Percentiles rank a stretch among this genome's conserved stretches.
phyloP scores from a whole-genome alignment of 2,329 filamentous ascomycete species.

The Aspergillus sp. region DNA sequence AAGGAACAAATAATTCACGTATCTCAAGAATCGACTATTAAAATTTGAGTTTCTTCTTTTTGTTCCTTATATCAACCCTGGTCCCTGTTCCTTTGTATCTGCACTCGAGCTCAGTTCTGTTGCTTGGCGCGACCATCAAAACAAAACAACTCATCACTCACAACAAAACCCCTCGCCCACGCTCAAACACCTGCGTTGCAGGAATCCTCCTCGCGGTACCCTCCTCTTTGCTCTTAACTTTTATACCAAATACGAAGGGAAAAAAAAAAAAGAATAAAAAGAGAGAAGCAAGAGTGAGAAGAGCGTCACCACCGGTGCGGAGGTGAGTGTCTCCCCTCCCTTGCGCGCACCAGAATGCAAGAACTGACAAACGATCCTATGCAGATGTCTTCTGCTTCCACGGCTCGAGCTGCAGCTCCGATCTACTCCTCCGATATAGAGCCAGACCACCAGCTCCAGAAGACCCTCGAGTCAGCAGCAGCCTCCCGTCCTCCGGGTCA shows the following conservation, averaged over 20 bases:
- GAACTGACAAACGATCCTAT: neutral
- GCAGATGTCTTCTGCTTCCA: conserved; percentile 11
- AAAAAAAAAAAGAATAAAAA: neutral
- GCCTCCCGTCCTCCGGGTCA: conserved; percentile 1
- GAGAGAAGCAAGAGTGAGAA: neutral
- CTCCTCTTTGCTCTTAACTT: neutral
- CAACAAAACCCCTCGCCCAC: neutral
- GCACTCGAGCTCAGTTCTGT: conserved; percentile 4
- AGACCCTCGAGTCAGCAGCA: conserved; percentile 18
- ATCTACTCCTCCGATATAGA: neutral
- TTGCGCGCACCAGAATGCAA: neutral
- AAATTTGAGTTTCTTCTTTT: neutral
- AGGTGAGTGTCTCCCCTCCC: conserved; percentile 2
- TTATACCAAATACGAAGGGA: neutral
- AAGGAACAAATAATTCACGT: neutral
- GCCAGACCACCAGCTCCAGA: conserved; percentile 21
- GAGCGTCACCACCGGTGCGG: neutral
- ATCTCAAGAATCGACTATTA: neutral
- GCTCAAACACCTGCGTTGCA: neutral
- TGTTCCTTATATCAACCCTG: neutral
- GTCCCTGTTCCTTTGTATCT: neutral
- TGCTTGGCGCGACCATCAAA: conserved; percentile 10
- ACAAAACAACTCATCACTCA: conserved; percentile 7
- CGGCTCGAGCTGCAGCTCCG: neutral
- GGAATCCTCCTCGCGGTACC: neutral